Evolutionary conservation across 352 stramenopile species (phyloP).

Genomic region (Phytophthora europaea): DNA sequence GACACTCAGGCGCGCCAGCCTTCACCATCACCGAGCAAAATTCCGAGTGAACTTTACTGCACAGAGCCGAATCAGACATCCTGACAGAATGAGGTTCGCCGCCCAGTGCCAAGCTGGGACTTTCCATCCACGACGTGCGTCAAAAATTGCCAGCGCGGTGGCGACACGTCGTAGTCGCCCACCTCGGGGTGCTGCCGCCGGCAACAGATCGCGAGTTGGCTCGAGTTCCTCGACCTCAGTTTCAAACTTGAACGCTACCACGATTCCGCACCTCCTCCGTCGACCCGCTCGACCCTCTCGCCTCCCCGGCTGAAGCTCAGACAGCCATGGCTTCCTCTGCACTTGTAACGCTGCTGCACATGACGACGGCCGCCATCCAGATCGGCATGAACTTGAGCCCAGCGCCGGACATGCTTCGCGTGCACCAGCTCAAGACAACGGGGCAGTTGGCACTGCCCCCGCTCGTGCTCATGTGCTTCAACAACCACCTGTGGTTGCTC

Average conservation of each 20-base stretch:
- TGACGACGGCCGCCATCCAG: slow-evolving; percentile 44
- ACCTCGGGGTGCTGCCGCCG: background rate
- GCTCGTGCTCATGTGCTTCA: slow-evolving; percentile 53
- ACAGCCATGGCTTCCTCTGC: slow-evolving; percentile 31
- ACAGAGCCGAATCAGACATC: slow-evolving; percentile 22
- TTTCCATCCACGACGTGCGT: slow-evolving; percentile 15
- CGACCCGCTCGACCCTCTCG: slow-evolving; percentile 35
- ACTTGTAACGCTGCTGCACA: slow-evolving; percentile 35
- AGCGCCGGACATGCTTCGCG: slow-evolving; percentile 35
- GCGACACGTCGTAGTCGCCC: background rate
- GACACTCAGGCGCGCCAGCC: slow-evolving; percentile 4
- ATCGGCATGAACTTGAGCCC: slow-evolving; percentile 50
- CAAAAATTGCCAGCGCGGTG: slow-evolving; percentile 18
- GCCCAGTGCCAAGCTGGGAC: slow-evolving; percentile 26
- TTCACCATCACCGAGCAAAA: slow-evolving; percentile 23
- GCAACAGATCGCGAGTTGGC: background rate
- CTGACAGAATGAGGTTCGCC: slow-evolving; percentile 19
- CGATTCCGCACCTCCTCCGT: slow-evolving; percentile 25
- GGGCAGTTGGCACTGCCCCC: slow-evolving; percentile 50
- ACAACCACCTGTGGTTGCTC: slow-evolving; percentile 54
- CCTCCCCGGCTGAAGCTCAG: slow-evolving; percentile 37
- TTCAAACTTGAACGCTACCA: slow-evolving; percentile 38
- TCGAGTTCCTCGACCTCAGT: slow-evolving; percentile 22
- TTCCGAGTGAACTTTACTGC: slow-evolving; percentile 12
- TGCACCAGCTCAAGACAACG: slow-evolving; percentile 41